These are phyloP conservation scores for Blumeria hordei DNA, from an alignment of 2,329 filamentous ascomycete genomes.

Conservation along the genomic window DNA sequence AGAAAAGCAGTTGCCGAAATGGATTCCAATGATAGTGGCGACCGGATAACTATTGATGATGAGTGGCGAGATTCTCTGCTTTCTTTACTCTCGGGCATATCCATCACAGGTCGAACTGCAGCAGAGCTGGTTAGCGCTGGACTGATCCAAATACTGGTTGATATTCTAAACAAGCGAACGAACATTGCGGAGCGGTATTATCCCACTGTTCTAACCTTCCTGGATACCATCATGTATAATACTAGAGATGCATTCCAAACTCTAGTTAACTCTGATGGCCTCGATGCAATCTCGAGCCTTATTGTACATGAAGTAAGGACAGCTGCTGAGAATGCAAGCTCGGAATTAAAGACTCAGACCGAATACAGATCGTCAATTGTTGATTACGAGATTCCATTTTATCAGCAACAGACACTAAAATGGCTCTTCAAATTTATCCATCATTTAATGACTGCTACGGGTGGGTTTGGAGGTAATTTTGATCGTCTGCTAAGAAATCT, in stretches of 20 bases:
- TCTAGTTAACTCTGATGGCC: constrained; percentile 57
- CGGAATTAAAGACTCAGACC: constrained; percentile 45
- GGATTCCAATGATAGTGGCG: constrained; percentile 32
- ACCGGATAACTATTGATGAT: constrained; percentile 43
- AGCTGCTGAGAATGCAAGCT: constrained; percentile 39
- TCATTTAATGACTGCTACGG: constrained; percentile 70
- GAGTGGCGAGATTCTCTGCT: constrained; percentile 84
- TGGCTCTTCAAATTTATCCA: constrained; percentile 92
- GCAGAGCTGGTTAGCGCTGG: constrained; percentile 73
- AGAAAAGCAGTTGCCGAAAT: constrained; percentile 76
- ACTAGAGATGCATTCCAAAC: constrained; percentile 66
- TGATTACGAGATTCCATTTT: constrained; percentile 83
- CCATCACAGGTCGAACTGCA: constrained; percentile 48
- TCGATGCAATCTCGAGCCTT: constrained; percentile 76
- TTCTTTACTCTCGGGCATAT: constrained; percentile 61
- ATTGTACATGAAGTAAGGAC: constrained; percentile 55
- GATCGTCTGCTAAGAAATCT: constrained; percentile 79
- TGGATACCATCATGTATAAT: constrained; percentile 70
- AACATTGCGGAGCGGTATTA: constrained; percentile 62
- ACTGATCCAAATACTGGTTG: constrained; percentile 70
- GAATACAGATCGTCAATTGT: constrained; percentile 58
- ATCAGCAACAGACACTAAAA: constrained; percentile 78
- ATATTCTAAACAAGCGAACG: constrained; percentile 67
- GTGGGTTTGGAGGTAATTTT: constrained; percentile 48
- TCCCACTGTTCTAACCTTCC: constrained; percentile 60